Conservation (phyloP, 75 land plant genomes). For the Picea sitchensis region DNA sequence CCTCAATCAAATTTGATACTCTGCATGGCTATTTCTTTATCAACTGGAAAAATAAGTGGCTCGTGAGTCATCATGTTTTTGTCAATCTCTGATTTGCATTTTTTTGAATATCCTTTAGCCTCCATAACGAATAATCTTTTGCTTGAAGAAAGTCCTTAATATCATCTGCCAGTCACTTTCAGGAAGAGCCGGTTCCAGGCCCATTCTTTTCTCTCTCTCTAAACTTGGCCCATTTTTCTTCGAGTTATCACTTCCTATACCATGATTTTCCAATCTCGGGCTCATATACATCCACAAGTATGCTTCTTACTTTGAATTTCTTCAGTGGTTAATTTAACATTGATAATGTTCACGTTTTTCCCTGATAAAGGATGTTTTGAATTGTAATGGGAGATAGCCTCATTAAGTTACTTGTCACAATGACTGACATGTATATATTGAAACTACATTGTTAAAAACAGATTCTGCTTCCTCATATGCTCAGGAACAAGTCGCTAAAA, state of each 20-base stretch:
- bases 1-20: no score
- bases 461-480: slow-evolving; percentile 28
- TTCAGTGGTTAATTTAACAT: neutral
- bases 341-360: neutral
- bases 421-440: neutral
- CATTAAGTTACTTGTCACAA: neutral
- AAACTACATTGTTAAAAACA: neutral
- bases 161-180: no score
- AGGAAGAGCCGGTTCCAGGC: slow-evolving; percentile 17
- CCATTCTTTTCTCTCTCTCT: slow-evolving; percentile 10
- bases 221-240: slow-evolving; percentile 15
- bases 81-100: no score
- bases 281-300: slow-evolving; percentile 90
- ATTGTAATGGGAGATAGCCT: slow-evolving; percentile 7
- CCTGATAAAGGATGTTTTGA: neutral
- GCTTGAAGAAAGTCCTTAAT: no score
- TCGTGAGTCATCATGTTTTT: no score
- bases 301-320: slow-evolving; percentile 74
- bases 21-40: no score
- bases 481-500: slow-evolving; percentile 51
- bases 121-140: no score
- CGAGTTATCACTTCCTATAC: no score
- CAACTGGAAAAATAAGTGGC: no score
- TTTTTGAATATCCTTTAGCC: no score
- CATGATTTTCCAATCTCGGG: slow-evolving; percentile 58